These are phyloP conservation scores for Xylaria sp. DNA, from an alignment of 2,329 filamentous ascomycete species.

Conservation along the genomic window DNA sequence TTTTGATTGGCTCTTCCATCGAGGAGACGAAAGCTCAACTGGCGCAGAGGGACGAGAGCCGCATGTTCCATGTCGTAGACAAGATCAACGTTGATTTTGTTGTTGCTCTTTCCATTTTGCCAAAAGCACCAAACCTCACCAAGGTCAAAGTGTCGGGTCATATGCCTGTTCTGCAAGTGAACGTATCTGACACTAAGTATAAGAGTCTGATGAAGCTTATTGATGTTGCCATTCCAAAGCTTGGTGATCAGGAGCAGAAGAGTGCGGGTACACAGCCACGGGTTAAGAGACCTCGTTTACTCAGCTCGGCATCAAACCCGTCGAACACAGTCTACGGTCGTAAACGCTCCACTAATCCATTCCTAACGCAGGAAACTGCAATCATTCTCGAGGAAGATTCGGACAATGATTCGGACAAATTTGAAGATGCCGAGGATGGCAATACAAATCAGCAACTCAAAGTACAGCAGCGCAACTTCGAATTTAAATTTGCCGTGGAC, in stretches of 20 bases:
- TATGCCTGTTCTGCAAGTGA: conserved; percentile 88
- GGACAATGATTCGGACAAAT: conserved; percentile 67
- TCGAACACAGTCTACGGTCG: conserved; percentile 55
- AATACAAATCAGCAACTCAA: conserved; percentile 64
- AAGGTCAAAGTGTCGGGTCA: conserved; percentile 91
- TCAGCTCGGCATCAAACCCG: conserved; percentile 54
- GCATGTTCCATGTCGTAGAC: conserved; percentile 88
- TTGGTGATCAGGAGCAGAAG: conserved; percentile 57
- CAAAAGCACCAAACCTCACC: conserved; percentile 90
- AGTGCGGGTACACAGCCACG: conserved; percentile 33
- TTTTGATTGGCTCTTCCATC: conserved; percentile 92
- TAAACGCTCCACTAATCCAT: conserved; percentile 72
- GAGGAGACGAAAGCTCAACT: conserved; percentile 87
- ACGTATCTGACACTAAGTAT: conserved; percentile 93
- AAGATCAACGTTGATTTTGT: conserved; percentile 97
- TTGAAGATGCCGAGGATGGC: conserved; percentile 69
- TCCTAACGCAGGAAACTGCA: conserved; percentile 72
- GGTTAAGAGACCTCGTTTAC: conserved; percentile 51
- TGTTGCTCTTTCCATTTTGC: conserved; percentile 95
- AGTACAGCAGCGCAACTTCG: conserved; percentile 87
- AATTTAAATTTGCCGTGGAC: conserved; percentile 96
- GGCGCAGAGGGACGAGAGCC: conserved; percentile 67
- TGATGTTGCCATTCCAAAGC: conserved; percentile 90
- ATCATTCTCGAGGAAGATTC: conserved; percentile 80
- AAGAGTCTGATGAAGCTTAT: conserved; percentile 96